Evolutionary conservation across 2,329 filamentous ascomycete species (phyloP).

Genomic region (Didymosphaeria variabile): DNA sequence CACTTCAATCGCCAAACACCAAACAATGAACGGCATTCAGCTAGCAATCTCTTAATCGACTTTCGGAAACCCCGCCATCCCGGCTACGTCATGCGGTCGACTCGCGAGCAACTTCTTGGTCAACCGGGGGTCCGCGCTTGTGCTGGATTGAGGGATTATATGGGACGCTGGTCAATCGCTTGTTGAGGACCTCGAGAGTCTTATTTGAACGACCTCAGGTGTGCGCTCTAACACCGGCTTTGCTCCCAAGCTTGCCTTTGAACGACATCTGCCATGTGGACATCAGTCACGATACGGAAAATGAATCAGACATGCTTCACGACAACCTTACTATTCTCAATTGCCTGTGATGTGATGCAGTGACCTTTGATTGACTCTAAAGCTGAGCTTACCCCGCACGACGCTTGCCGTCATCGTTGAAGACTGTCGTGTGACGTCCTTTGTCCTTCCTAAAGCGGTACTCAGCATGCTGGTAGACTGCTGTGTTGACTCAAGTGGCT

Average conservation of each 20-base stretch:
- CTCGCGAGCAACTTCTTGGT: conserved; percentile 36
- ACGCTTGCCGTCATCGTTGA: conserved; percentile 11
- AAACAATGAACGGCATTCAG: conserved; percentile 38
- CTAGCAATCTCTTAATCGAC: conserved; percentile 32
- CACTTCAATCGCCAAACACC: conserved; percentile 42
- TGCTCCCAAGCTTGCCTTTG: conserved; percentile 46
- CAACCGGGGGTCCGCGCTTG: conserved; percentile 33
- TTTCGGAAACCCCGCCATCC: conserved; percentile 29
- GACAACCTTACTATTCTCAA: conserved; percentile 31
- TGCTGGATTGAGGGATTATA: conserved; percentile 36
- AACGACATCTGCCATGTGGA: conserved; percentile 48
- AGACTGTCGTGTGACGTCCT: not conserved
- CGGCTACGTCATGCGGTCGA: conserved; percentile 38
- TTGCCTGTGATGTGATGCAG: conserved; percentile 23
- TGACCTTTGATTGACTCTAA: not conserved
- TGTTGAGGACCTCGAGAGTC: conserved; percentile 45
- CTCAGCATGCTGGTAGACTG: too few species aligned
- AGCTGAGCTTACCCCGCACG: conserved; percentile 15
- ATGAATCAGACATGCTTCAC: conserved; percentile 48
- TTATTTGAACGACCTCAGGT: conserved; percentile 42
- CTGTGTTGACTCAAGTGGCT: too few species aligned
- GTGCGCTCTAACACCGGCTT: conserved; percentile 51
- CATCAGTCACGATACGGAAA: conserved; percentile 37
- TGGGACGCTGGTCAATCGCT: conserved; percentile 47
- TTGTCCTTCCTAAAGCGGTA: too few species aligned